Evolutionary conservation across 192 early-diverging fungal species (phyloP).

Genomic region (Coemansia sp.): DNA sequence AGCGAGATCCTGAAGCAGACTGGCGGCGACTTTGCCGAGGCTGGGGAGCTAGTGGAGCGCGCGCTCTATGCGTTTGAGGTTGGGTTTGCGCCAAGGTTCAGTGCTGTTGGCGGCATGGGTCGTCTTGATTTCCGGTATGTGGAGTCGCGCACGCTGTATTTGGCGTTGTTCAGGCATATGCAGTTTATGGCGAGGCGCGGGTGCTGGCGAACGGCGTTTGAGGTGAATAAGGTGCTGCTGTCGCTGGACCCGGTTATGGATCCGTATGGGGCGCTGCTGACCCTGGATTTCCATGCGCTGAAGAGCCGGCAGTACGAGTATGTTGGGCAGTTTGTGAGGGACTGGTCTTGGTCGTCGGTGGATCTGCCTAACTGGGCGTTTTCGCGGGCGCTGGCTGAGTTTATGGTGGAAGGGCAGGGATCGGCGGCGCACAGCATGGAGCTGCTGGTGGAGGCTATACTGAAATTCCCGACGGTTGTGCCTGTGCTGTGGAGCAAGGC

Average conservation of each 20-base stretch:
- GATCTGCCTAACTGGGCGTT: conserved; percentile 70
- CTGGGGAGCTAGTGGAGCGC: conserved; percentile 82
- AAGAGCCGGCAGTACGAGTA: conserved; percentile 73
- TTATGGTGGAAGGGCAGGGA: conserved; percentile 60
- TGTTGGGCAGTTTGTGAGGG: conserved; percentile 47
- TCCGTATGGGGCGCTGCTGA: conserved; percentile 69
- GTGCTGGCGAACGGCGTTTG: conserved; percentile 91
- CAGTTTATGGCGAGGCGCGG: conserved; percentile 82
- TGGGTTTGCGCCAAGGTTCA: conserved; percentile 77
- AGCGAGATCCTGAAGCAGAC: conserved; percentile 83
- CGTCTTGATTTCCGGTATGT: conserved; percentile 69
- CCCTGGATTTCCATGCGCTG: conserved; percentile 84
- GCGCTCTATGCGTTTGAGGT: conserved; percentile 87
- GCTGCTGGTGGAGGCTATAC: conserved; percentile 68
- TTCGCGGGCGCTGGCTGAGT: conserved; percentile 72
- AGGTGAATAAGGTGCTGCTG: conserved; percentile 78
- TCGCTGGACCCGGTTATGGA: conserved; percentile 74
- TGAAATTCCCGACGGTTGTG: conserved; percentile 68
- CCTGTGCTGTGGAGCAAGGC: conserved; percentile 65
- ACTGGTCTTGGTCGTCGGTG: conserved; percentile 47
- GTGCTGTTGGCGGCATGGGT: conserved; percentile 59
- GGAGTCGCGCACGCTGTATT: conserved; percentile 80
- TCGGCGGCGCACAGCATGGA: conserved; percentile 22
- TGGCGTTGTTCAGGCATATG: conserved; percentile 82
- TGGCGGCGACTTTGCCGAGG: conserved; percentile 74